phyloP scores from a whole-genome alignment of 2,329 filamentous ascomycete species.

The Amauroascus niger region DNA sequence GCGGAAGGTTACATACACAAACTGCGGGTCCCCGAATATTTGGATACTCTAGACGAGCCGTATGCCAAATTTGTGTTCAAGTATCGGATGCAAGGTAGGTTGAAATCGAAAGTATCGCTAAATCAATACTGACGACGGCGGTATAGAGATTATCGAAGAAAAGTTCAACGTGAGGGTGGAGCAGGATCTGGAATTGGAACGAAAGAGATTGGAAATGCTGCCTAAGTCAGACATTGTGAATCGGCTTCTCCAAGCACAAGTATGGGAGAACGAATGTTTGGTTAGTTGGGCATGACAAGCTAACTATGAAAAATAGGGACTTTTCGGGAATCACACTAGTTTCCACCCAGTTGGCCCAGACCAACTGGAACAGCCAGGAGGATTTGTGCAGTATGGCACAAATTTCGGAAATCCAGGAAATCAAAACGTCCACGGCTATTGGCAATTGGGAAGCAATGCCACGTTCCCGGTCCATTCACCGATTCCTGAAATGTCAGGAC shows the following conservation, averaged over 20 bases:
- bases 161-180: constrained; percentile 15
- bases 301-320: constrained; percentile 1
- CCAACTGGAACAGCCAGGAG: neutral
- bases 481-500: neutral
- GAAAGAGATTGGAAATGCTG: constrained; percentile 18
- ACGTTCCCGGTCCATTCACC: neutral
- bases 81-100: constrained; percentile 21
- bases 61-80: constrained; percentile 29
- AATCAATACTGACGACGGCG: neutral
- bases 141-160: constrained; percentile 17
- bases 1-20: constrained; percentile 25
- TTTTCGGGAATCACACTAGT: neutral
- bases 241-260: constrained; percentile 19
- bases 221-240: constrained; percentile 18
- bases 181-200: constrained; percentile 17
- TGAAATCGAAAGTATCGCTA: no score
- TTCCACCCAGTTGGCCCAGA: neutral
- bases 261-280: neutral
- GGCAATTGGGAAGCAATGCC: neutral
- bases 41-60: constrained; percentile 25
- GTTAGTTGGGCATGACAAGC: neutral
- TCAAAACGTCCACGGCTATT: neutral
- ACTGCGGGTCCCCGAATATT: constrained; percentile 22
- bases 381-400: neutral
- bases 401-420: neutral